These are phyloP conservation scores for Penicillium macrosclerotiorum DNA, from an alignment of 495 filamentous ascomycete genomes.

Conservation along the genomic window DNA sequence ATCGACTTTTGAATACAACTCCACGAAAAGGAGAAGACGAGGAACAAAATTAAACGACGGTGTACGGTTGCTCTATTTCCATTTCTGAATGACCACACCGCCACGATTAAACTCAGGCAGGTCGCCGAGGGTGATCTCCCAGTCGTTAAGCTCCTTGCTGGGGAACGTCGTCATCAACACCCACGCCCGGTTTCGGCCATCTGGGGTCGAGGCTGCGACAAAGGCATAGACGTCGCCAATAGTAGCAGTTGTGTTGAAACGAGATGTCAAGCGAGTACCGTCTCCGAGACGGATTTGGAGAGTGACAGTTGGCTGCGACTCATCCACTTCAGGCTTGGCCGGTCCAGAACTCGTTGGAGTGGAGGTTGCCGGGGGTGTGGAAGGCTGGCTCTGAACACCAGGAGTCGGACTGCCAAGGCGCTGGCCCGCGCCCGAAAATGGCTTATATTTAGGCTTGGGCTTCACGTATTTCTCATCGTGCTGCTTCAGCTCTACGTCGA, in stretches of 20 bases:
- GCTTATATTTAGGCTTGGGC: conserved; percentile 83
- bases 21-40: not conserved
- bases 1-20: conserved; percentile 8
- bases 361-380: conserved; percentile 39
- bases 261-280: conserved; percentile 77
- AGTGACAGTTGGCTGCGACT: conserved; percentile 71
- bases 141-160: conserved; percentile 85
- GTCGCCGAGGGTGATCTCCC: conserved; percentile 65
- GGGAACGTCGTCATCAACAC: conserved; percentile 94
- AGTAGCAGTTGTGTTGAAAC: conserved; percentile 91
- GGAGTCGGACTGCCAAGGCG: conserved; percentile 92
- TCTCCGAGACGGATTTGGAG: conserved; percentile 89
- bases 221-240: conserved; percentile 90
- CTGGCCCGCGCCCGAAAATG: conserved; percentile 79
- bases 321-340: conserved; percentile 59
- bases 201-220: conserved; percentile 64
- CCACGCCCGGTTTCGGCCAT: conserved; percentile 61
- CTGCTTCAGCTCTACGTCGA: conserved; percentile 86
- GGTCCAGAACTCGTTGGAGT: conserved; percentile 29
- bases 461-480: conserved; percentile 79
- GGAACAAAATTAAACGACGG: no score
- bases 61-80: conserved; percentile 47
- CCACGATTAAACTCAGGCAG: conserved; percentile 79
- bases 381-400: conserved; percentile 43
- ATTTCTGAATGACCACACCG: conserved; percentile 88